phyloP scores from a whole-genome alignment of 345 rosid genomes.

The Gossypium rotundifolium region DNA sequence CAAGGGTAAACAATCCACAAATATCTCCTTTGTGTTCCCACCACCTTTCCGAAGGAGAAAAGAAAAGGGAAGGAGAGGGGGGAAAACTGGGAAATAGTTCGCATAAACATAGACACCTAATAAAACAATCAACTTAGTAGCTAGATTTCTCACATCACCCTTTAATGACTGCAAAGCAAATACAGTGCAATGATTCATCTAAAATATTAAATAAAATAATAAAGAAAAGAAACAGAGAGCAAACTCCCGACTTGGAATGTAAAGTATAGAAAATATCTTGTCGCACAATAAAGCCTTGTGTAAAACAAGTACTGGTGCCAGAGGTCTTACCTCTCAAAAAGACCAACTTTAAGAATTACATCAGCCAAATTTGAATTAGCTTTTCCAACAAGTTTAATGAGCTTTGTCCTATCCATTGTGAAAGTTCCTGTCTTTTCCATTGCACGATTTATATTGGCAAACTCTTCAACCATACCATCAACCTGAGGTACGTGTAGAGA shows the following conservation, averaged over 20 bases:
- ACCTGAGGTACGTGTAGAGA: slow-evolving; percentile 36
- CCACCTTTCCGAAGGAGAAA: not conserved
- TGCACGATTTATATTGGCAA: slow-evolving; percentile 81
- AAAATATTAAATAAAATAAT: not conserved
- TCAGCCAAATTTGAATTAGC: slow-evolving; percentile 93
- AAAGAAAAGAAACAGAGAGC: no score
- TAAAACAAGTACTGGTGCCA: not conserved
- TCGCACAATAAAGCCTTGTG: not conserved
- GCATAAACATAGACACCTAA: not conserved
- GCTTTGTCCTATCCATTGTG: slow-evolving; percentile 90
- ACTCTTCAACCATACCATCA: slow-evolving; percentile 91
- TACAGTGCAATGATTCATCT: not conserved
- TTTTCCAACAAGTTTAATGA: slow-evolving; percentile 88
- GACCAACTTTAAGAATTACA: slow-evolving; percentile 93
- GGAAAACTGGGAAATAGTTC: not conserved
- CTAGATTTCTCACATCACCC: not conserved
- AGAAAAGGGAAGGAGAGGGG: not conserved
- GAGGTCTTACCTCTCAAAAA: slow-evolving; percentile 69
- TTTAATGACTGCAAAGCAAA: not conserved
- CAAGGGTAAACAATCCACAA: not conserved
- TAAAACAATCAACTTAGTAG: not conserved
- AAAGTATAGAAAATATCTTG: not conserved
- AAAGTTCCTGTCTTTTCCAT: slow-evolving; percentile 90
- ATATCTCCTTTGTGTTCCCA: not conserved
- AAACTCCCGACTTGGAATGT: not conserved